Base-by-base conservation (phyloP, 176 grass and related monocot genomes). In the Pontederia crassipes region DNA sequence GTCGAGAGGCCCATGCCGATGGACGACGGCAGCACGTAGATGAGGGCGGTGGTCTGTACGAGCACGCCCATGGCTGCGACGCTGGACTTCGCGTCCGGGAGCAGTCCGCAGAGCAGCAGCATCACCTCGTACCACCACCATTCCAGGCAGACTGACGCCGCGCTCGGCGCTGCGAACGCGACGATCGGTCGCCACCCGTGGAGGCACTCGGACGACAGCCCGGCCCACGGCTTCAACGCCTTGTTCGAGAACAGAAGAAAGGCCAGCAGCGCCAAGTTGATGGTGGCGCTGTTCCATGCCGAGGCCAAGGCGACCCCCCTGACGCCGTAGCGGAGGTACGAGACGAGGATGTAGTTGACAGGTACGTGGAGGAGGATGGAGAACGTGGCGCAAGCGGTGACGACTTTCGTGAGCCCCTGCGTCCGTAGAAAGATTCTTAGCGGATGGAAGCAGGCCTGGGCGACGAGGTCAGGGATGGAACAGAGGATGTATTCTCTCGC, bases 81-180 rank as follows among this genome's bases (percentile, higher is more conserved):
- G 46, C 55, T 59, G 35, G 68, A 17, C 54, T 27, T 45, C 12
- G 68, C 55, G 11, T 70, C 46, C 17, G 68, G 17, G 12, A 70
- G 55, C 40, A 58, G 55, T 0, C 68, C 68, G 46, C 68, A 70
- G 45, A 70, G 55, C 2, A 70, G 46, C 12, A 70, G 55, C 68
- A 59, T 48, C 55, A 49, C 68, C 55, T 70, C 68, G 8, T 70
- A 70, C 68, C 68, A 70, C 68, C 68, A 70, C 68, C 68, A 70
- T 20, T 70, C 68, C 17, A 70, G 68, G 55, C 68, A 70, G 17
- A 70, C 55, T 4, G 68, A 57, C 1, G 35, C 68, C 11, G 45
- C 54, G 46, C 45, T 70, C 20, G 55, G 68, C 40, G 28, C 11
- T 11, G 68, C 54, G 17, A 70, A 55, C 35, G 11, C 17, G 18